Evolutionary conservation across 345 rosid genomes (phyloP), one percentile per base, ranked within the genome.

Genomic region (Moricandia moricandioides): DNA sequence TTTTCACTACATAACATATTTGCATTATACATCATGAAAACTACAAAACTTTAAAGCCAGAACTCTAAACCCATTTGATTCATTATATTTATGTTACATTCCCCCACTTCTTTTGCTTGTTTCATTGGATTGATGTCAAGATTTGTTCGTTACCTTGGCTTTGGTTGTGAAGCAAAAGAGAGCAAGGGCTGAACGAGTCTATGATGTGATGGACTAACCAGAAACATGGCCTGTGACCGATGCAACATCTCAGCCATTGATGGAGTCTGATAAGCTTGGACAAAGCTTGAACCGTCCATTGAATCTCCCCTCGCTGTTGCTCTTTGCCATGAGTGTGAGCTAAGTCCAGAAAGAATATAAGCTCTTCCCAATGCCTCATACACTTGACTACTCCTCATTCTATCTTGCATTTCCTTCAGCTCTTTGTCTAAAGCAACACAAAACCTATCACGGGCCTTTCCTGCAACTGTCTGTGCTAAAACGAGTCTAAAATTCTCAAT

Each of bases 241-340:
- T 79, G 77, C n/a, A 93, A 85, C 97, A 93, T 93, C 87, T 89
- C 87, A 8, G 86, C 78, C 98, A 93, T 93, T 3, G 87, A 88
- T 8, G 92, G 98, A 14, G 97, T 91, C 74, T 88, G 93, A 52
- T 62, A 62, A 17, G 96, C 79, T 69, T 88, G 93, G 58, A 86
- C 75, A 45, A 91, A 82, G 80, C 84, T 85, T 55, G 97, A 21
- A 21, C 24, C 2, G 24, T 21, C 24, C 24, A 21, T 21, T 21
- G 24, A 90, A 82, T 90, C 88, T 16, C 97, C 24, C 21, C 14
- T 88, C 12, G 91, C 86, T 4, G 97, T 89, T 37, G 97, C 96
- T 84, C 98, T 84, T 78, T 92, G 97, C 98, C 98, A 89, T 2
- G 95, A 92, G 75, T 92, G 97, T 3, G 98, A 92, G 83, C 95